phyloP scores from a whole-genome alignment of 2,329 filamentous ascomycete genomes.

The Monilinia aucupariae region DNA sequence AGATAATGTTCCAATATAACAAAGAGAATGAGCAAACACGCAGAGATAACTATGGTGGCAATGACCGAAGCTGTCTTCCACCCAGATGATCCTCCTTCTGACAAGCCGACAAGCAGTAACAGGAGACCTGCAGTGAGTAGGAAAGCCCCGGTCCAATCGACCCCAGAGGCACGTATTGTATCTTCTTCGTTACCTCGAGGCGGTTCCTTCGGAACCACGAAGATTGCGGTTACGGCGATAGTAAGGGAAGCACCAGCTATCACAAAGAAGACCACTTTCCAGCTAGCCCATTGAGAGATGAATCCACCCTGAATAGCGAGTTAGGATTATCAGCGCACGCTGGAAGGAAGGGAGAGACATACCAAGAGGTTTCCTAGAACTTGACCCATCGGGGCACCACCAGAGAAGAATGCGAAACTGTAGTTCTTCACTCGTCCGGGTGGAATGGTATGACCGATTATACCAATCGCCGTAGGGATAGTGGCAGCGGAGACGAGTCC shows the following conservation, averaged over 20 bases:
- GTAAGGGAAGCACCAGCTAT: slow-evolving; percentile 54
- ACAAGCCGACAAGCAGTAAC: slow-evolving; percentile 60
- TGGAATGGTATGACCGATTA: slow-evolving; percentile 61
- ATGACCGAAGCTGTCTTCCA: slow-evolving; percentile 60
- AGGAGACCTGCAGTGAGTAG: slow-evolving; percentile 58
- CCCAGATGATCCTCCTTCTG: slow-evolving; percentile 63
- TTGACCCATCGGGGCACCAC: slow-evolving; percentile 59
- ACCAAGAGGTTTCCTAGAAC: slow-evolving; percentile 52
- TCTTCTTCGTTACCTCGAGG: slow-evolving; percentile 22
- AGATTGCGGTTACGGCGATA: slow-evolving; percentile 51
- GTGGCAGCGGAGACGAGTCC: slow-evolving; percentile 58
- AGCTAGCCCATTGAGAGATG: slow-evolving; percentile 55
- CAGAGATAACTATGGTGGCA: slow-evolving; percentile 49
- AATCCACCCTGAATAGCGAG: slow-evolving; percentile 48
- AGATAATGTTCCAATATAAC: slow-evolving; percentile 39
- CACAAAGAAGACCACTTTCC: slow-evolving; percentile 64
- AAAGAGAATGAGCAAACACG: slow-evolving; percentile 42
- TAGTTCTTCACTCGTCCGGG: slow-evolving; percentile 66
- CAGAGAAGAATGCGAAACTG: slow-evolving; percentile 60
- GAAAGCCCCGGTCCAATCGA: slow-evolving; percentile 63
- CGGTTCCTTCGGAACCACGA: slow-evolving; percentile 53
- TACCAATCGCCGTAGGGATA: slow-evolving; percentile 65
- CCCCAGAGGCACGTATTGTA: slow-evolving; percentile 37
- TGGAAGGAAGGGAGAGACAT: background rate
- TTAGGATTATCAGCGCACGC: background rate